Evolutionary conservation across 768 basidiomycete genomes (phyloP), one percentile per base, ranked within the genome.

Genomic region (Amanita molliuscula): DNA sequence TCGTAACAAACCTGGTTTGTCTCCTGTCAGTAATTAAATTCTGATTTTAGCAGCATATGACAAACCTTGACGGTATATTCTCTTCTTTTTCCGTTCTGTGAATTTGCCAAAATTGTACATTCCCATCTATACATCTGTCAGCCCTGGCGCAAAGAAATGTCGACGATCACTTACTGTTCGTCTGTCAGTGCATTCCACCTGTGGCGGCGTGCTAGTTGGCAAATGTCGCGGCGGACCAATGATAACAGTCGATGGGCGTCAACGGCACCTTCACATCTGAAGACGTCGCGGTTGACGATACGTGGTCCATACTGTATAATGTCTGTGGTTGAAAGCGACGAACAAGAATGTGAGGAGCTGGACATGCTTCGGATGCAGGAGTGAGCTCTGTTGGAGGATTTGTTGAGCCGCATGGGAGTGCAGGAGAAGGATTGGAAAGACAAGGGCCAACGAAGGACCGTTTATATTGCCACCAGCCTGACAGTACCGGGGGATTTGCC

Each of bases 261-360:
- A 13, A 56, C 56, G 15, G 53, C 56, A 10, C 53, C 56, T 41
- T 53, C 54, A 36, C 56, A 56, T 9, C 45, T 48, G 47, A 50
- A 56, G n/a, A 43, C 40, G 29, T 56, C 56, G 21, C 42, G 18
- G 26, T 46, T 33, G 21, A 48, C 25, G 15, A 53, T 37, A 3
- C 56, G 53, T n/a, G 56, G 53, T 8, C 56, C 56, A 16, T 48
- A 21, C n/a, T 15, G 38, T 26, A 20, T 28, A 35, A 43, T 48
- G 20, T 52, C 23, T 5, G 15, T 25, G 33, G 41, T 26, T 3
- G 48, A 20, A 23, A 50, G 38, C 26, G 40, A 37, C 33, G 47
- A 21, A 25, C 50, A 43, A 21, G 53, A 44, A 23, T 16, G 25
- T 33, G 52, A 20, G 7, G 52, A 20, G 23, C 47, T 47, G 18